phyloP scores from a whole-genome alignment of 495 filamentous ascomycete species.

The Cladorrhinum samala region DNA sequence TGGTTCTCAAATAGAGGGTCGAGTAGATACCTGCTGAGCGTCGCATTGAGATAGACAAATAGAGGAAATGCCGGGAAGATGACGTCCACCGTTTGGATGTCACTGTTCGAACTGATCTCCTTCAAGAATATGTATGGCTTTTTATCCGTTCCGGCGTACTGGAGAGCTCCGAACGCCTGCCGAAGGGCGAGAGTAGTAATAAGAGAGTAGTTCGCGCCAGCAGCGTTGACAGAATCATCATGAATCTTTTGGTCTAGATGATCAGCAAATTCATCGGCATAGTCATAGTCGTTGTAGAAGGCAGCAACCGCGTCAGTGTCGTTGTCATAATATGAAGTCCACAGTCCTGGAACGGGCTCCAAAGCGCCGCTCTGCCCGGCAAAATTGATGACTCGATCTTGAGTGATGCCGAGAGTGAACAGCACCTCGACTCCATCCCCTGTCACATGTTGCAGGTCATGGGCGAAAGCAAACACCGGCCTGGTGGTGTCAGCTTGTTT shows the following conservation, averaged over 20 bases:
- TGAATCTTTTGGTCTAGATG: slow-evolving; percentile 66
- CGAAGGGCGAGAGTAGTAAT: slow-evolving; percentile 80
- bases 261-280: slow-evolving; percentile 45
- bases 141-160: slow-evolving; percentile 71
- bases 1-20: slow-evolving; percentile 89
- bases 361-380: slow-evolving; percentile 62
- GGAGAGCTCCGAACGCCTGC: slow-evolving; percentile 81
- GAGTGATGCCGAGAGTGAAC: slow-evolving; percentile 78
- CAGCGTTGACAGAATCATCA: slow-evolving; percentile 61
- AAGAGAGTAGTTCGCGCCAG: slow-evolving; percentile 65
- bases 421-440: slow-evolving; percentile 35
- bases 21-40: slow-evolving; percentile 75
- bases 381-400: slow-evolving; percentile 68
- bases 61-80: slow-evolving; percentile 90
- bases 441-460: slow-evolving; percentile 53
- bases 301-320: slow-evolving; percentile 54
- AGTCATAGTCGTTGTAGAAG: slow-evolving; percentile 65
- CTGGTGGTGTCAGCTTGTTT: too few species aligned
- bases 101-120: slow-evolving; percentile 91
- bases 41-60: slow-evolving; percentile 82
- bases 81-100: slow-evolving; percentile 92
- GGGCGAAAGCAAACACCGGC: slow-evolving; percentile 86
- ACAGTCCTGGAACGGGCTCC: slow-evolving; percentile 64
- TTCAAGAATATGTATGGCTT: slow-evolving; percentile 83
- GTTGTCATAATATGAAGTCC: slow-evolving; percentile 62